phyloP scores from a whole-genome alignment of 441 rosid genomes.

The Cnidoscolus chayamansa region DNA sequence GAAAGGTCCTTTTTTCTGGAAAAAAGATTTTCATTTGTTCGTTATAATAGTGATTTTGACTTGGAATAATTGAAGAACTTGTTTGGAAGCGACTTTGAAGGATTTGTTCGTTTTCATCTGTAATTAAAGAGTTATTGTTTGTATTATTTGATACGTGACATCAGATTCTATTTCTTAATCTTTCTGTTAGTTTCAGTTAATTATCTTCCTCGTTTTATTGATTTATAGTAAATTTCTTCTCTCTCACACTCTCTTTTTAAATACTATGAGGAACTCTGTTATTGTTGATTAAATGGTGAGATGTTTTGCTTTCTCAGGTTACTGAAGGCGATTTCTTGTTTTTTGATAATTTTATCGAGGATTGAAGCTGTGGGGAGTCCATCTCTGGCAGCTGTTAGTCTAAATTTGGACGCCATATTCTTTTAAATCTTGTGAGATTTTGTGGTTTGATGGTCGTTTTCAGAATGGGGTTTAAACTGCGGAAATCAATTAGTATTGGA shows the following conservation, averaged over 20 bases:
- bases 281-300: neutral
- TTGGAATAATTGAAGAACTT: conserved; percentile 7
- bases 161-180: neutral
- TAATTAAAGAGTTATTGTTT: neutral
- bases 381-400: neutral
- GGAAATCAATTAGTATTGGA: neutral
- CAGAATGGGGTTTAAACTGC: neutral
- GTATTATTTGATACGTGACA: neutral
- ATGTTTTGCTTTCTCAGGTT: conserved; percentile 4
- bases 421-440: neutral
- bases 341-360: conserved; percentile 8
- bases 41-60: neutral
- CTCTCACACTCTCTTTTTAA: neutral
- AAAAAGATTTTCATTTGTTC: neutral
- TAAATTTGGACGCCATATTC: conserved; percentile 10
- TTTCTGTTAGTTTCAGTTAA: neutral
- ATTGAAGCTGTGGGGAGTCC: neutral
- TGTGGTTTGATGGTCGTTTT: conserved; percentile 21
- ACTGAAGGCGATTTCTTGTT: neutral
- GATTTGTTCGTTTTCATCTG: neutral
- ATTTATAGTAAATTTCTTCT: neutral
- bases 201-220: neutral
- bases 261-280: neutral
- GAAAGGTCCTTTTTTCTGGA: neutral
- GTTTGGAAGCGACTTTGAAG: neutral